These are phyloP conservation scores for Ogataea kodamae DNA, from an alignment of 805 yeast genomes.

Conservation along the genomic window DNA sequence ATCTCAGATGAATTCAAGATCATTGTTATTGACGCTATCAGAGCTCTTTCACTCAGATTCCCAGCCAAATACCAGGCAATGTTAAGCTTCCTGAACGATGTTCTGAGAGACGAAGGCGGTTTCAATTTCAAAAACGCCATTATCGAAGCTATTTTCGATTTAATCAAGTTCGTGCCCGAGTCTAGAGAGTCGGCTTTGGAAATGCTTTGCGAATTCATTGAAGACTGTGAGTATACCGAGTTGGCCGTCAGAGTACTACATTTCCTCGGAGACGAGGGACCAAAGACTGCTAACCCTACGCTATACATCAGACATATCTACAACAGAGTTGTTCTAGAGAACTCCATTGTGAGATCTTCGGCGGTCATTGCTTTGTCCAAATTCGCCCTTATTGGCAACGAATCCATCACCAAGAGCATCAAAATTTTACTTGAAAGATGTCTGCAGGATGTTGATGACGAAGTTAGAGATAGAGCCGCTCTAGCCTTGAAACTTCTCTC, in stretches of 20 bases:
- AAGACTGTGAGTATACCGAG: constrained; percentile 96
- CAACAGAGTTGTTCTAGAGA: constrained; percentile 94
- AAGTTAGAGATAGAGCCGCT: constrained; percentile 96
- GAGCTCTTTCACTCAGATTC: constrained; percentile 87
- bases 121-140: constrained; percentile 79
- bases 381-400: constrained; percentile 78
- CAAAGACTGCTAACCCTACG: constrained; percentile 79
- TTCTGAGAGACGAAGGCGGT: constrained; percentile 89
- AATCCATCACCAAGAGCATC: constrained; percentile 62
- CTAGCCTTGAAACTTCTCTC: constrained; percentile 68
- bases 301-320: constrained; percentile 92
- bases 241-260: constrained; percentile 90
- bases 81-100: constrained; percentile 75
- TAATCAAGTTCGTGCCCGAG: constrained; percentile 80
- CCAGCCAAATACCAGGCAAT: constrained; percentile 84
- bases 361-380: constrained; percentile 91
- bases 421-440: constrained; percentile 76
- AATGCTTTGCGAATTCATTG: constrained; percentile 92
- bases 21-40: constrained; percentile 91
- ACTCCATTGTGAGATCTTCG: constrained; percentile 91
- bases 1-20: constrained; percentile 94
- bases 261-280: constrained; percentile 92
- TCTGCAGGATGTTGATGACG: constrained; percentile 87
- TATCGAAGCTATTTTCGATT: constrained; percentile 89
- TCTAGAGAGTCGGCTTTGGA: constrained; percentile 81